Conservation (phyloP, 129 eudicot genomes). For the Artemisia tridentata region DNA sequence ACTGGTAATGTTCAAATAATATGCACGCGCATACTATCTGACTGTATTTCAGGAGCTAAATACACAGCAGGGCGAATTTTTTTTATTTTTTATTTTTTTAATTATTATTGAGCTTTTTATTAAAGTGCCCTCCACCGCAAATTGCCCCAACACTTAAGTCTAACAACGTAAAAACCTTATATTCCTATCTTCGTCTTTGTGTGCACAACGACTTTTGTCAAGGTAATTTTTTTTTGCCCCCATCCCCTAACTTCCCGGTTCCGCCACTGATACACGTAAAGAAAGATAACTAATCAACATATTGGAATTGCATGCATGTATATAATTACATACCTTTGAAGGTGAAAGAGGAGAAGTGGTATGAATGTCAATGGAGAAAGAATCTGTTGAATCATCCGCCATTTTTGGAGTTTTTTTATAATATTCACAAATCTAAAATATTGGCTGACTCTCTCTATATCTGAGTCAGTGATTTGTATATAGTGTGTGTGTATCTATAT, state of each 20-base stretch:
- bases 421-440: conserved; percentile 44
- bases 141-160: too few relatives aligned
- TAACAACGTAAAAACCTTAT: too few relatives aligned
- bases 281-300: conserved; percentile 5
- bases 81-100: too few relatives aligned
- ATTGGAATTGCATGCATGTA: background rate
- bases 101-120: too few relatives aligned
- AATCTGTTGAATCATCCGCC: conserved; percentile 88
- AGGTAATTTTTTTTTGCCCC: too few relatives aligned
- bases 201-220: too few relatives aligned
- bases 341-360: conserved; percentile 35
- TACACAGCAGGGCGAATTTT: too few relatives aligned
- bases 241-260: background rate
- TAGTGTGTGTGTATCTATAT: conserved; percentile 22
- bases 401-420: conserved; percentile 41
- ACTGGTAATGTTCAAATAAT: too few relatives aligned
- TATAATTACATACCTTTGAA: conserved; percentile 44
- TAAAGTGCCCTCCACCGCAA: too few relatives aligned
- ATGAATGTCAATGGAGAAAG: conserved; percentile 80
- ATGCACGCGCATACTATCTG: too few relatives aligned
- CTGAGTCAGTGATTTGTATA: conserved; percentile 6
- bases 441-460: conserved; percentile 34
- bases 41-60: too few relatives aligned
- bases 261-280: background rate
- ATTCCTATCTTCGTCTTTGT: too few relatives aligned